phyloP scores from a whole-genome alignment of 345 rosid genomes.

The Eucalyptus sp. region DNA sequence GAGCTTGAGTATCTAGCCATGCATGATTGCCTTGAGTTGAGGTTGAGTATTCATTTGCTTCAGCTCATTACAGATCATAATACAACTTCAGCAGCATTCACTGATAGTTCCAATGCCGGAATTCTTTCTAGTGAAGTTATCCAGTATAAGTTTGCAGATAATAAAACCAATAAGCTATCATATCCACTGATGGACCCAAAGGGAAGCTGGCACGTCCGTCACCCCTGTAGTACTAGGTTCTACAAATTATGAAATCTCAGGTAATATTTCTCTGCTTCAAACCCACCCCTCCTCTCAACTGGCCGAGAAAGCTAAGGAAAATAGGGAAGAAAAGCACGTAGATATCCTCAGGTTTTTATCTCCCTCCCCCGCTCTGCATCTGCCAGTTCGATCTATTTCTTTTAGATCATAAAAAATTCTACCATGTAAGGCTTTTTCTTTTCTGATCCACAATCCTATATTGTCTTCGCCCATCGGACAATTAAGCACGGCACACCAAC shows the following conservation, averaged over 20 bases:
- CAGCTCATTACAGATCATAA: neutral
- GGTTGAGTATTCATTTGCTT: neutral
- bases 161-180: neutral
- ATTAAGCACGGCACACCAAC: neutral
- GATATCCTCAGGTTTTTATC: neutral
- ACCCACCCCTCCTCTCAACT: neutral
- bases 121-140: neutral
- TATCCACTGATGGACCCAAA: neutral
- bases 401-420: neutral
- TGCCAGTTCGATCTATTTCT: neutral
- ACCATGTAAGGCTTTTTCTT: neutral
- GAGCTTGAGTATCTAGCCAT: neutral
- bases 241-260: neutral
- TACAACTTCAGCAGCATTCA: neutral
- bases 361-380: neutral
- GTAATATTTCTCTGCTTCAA: neutral
- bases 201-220: neutral
- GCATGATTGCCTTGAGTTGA: neutral
- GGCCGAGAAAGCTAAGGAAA: neutral
- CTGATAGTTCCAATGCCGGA: neutral
- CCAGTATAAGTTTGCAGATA: neutral
- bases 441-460: neutral
- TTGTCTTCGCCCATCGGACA: neutral
- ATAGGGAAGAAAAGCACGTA: neutral
- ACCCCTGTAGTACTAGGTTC: neutral